Base-by-base conservation (phyloP, 805 yeast species). In the Candida insectalens region DNA sequence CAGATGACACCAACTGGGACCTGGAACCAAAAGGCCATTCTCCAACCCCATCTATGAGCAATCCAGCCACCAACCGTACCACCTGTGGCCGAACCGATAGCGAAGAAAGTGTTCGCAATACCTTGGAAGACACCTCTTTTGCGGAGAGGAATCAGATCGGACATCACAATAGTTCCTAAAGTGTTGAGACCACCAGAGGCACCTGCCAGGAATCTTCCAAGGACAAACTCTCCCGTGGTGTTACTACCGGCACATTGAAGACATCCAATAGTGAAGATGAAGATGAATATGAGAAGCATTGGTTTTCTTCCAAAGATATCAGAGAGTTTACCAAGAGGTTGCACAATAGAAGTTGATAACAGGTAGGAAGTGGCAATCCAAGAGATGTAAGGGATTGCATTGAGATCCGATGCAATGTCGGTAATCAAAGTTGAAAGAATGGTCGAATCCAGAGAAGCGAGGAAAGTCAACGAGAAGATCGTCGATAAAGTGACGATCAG, bases 131-230 rank as follows among this genome's bases (percentile, higher is more conserved):
- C 59, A 3, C 95, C 95, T 35, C 96, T 66, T 22, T 79, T 74
- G 37, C 94, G 65, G 45, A 87, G 65, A 3, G 95, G 84, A 18
- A 88, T 77, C 34, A 84, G 63, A 53, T 87, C 96, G 34, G 83
- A 73, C 55, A 82, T 71, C 9, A 84, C 69, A 36, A 87, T 82
- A 10, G 94, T 80, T 27, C 82, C 71, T 42, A 85, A 60, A 0
- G 92, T 71, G 37, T 80, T 77, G 47, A 85, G 69, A 1, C 96
- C 96, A n/a, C 94, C 95, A 9, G 95, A 95, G 42, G 83, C 69
- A 6, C 96, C 96, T 23, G 94, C 75, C 33, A 87, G 62, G 40
- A 84, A 77, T 44, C 87, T 58, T 5, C 80, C 70, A 19, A 59
- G 33, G 6, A 77, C 71, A 41, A 80, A 60, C 35, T 63, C 43